Evolutionary conservation across 352 stramenopile genomes (phyloP).

Genomic region (Peronosclerospora sorghi): DNA sequence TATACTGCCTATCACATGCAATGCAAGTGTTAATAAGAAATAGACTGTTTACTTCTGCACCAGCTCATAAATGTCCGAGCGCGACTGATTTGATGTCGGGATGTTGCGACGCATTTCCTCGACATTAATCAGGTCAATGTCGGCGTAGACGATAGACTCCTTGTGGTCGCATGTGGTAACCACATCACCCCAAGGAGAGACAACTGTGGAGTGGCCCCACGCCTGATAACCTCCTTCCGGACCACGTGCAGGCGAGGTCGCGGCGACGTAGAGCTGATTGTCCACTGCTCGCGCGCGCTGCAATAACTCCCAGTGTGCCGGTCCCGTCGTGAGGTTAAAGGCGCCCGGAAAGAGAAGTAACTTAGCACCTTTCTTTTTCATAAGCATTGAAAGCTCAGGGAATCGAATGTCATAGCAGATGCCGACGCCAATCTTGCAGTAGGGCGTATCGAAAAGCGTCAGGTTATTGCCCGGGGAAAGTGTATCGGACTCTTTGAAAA

Average conservation of each 20-base stretch:
- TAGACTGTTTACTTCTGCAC: constrained; percentile 52
- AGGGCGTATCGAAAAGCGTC: constrained; percentile 83
- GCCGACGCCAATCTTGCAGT: constrained; percentile 92
- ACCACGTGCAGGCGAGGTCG: constrained; percentile 92
- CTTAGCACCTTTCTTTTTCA: constrained; percentile 87
- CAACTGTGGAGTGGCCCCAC: constrained; percentile 96
- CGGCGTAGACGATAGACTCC: constrained; percentile 89
- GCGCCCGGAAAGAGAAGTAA: constrained; percentile 78
- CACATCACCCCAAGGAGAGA: constrained; percentile 97
- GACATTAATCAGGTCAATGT: constrained; percentile 92
- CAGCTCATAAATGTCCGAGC: constrained; percentile 92
- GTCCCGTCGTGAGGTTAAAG: constrained; percentile 88
- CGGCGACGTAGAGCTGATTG: constrained; percentile 94
- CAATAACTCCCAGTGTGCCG: constrained; percentile 98
- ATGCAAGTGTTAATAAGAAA: background rate
- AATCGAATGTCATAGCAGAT: constrained; percentile 99
- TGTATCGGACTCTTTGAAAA: constrained; percentile 99
- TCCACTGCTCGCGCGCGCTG: constrained; percentile 91
- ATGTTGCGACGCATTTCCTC: constrained; percentile 94
- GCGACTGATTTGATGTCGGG: constrained; percentile 90
- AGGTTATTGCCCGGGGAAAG: constrained; percentile 88
- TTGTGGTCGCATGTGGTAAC: constrained; percentile 91
- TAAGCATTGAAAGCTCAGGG: constrained; percentile 95
- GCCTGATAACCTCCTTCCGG: constrained; percentile 94
- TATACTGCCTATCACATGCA: constrained; percentile 3